phyloP scores from a whole-genome alignment of 2,329 filamentous ascomycete genomes.

The Ceratocystis smalleyi region DNA sequence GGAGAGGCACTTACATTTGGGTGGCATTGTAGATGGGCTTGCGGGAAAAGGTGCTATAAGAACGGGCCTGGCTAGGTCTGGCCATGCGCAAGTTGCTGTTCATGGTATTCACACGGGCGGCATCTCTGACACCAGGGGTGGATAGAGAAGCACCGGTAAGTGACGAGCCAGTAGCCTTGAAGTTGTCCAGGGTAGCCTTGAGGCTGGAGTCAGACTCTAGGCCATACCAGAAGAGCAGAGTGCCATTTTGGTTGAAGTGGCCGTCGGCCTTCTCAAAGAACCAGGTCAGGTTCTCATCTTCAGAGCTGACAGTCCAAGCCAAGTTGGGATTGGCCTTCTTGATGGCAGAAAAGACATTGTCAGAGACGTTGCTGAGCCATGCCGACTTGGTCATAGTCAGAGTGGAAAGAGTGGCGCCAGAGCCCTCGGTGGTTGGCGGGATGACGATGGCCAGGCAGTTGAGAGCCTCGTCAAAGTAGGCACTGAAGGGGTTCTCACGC shows the following conservation, averaged over 20 bases:
- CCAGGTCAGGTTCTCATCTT: constrained; percentile 95
- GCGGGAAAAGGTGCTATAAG: constrained; percentile 47
- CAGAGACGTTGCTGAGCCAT: constrained; percentile 86
- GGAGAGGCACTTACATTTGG: constrained; percentile 11
- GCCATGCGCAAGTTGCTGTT: constrained; percentile 7
- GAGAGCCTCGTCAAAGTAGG: constrained; percentile 89
- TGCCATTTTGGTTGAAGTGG: constrained; percentile 68
- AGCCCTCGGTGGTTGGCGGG: constrained; percentile 48
- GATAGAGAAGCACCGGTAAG: constrained; percentile 86
- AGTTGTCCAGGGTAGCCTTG: constrained; percentile 68
- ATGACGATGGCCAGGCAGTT: constrained; percentile 82
- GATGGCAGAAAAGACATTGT: constrained; percentile 85
- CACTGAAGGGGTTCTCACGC: constrained; percentile 64
- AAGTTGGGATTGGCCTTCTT: constrained; percentile 87
- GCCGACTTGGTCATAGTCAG: constrained; percentile 87
- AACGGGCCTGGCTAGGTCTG: constrained; percentile 26
- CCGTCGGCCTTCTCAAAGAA: constrained; percentile 96
- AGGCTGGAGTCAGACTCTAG: constrained; percentile 70
- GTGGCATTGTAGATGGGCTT: constrained; percentile 16
- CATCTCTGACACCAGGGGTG: constrained; percentile 66
- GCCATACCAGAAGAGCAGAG: constrained; percentile 94
- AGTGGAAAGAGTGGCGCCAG: constrained; percentile 70
- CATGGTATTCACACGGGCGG: constrained; percentile 41
- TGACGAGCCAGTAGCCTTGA: constrained; percentile 62
- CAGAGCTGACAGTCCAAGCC: constrained; percentile 90